Evolutionary conservation across 2,329 filamentous ascomycete species (phyloP), one percentile per base, ranked within the genome.

Genomic region (Sporothrix phasma): DNA sequence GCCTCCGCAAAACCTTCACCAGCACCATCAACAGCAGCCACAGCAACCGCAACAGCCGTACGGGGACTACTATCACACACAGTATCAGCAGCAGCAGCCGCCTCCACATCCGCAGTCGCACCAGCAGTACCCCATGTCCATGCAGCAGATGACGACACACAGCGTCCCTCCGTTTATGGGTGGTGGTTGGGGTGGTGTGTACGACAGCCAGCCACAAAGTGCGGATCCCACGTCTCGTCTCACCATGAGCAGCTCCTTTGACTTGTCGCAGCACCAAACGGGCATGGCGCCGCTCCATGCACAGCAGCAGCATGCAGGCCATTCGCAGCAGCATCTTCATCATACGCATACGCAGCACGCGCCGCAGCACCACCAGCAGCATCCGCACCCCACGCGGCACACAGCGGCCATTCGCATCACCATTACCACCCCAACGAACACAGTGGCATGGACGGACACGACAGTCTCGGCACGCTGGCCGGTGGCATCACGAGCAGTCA

Each of bases 121-220:
- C 60, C 64, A 49, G 5, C 64, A 64, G 41, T 65, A 67, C 22
- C 62, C 51, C 29, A 43, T 61, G 0, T 54, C 61, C 3, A 61
- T 66, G 64, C 61, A 61, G 41, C 62, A 56, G 34, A 58, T 61
- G 29, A 61, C 51, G 39, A 49, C 51, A 37, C 63, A 60, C 37
- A 39, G 26, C 47, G 61, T 63, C 31, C 53, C 61, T 17, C 65
- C 59, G 4, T 61, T 54, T 31, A 58, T 65, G 39, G 39, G 41
- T 43, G 39, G 63, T 37, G 47, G 63, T 47, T 68, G 67, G 67
- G 45, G 61, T 10, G 46, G 56, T n/a, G 65, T 65, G 1, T 68
- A 67, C 49, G 49, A 65, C 34, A 65, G 51, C 34, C 59, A 62
- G 31, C 11, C 58, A 10, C 65, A 61, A 5, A 34, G 47, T 3